A percentile compares a stretch with the other conserved stretches of the same genome.
These are phyloP conservation scores for Trifolium subterraneum DNA, from an alignment of 306 rosid species.

Conservation along the genomic window DNA sequence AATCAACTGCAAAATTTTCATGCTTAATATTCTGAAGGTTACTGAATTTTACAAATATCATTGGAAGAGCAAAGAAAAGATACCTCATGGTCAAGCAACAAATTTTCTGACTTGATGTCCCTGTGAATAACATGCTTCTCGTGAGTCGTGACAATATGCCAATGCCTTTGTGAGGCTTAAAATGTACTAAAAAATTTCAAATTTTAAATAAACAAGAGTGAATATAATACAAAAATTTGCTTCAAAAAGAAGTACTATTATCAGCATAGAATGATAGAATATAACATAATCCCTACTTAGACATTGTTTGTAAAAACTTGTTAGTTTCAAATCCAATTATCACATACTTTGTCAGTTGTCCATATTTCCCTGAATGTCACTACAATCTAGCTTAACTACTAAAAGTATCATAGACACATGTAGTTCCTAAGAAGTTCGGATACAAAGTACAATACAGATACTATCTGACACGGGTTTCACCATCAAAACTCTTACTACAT, in stretches of 20 bases:
- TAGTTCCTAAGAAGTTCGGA: background rate
- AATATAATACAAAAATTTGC: background rate
- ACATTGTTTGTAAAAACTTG: background rate
- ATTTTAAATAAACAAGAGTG: conserved; percentile 9
- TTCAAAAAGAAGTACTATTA: background rate
- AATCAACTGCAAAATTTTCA: conserved; percentile 3
- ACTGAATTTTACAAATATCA: background rate
- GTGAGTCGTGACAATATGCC: conserved; percentile 91
- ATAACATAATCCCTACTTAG: too few relatives aligned
- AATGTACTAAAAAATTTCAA: conserved; percentile 63
- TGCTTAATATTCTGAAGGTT: background rate
- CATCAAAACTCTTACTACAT: too few relatives aligned
- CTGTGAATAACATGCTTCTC: conserved; percentile 92
- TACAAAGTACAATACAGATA: background rate
- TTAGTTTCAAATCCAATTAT: conserved; percentile 1
- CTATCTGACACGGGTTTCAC: background rate
- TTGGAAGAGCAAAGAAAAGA: too few relatives aligned
- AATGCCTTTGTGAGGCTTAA: conserved; percentile 80
- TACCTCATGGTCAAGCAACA: conserved; percentile 92
- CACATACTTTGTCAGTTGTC: background rate
- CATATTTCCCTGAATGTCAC: conserved; percentile 1
- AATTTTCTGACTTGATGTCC: conserved; percentile 91
- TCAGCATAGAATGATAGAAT: conserved; percentile 17
- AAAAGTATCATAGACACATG: background rate
- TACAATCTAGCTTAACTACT: background rate